Conservation (phyloP, 257 asterid species). For the Jacaranda mimosifolia region DNA sequence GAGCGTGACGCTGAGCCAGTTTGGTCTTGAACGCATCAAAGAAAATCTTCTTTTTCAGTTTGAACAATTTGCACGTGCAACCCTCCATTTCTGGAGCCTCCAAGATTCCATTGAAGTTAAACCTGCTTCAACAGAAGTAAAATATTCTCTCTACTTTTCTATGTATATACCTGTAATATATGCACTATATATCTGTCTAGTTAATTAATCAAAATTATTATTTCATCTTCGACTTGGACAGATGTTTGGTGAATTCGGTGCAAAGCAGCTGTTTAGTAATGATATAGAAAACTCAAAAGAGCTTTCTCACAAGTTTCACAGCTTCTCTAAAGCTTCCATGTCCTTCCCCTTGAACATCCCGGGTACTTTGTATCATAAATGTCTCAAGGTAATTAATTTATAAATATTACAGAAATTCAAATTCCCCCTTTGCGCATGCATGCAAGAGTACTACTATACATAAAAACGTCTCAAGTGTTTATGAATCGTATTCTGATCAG, state of each 20-base stretch:
- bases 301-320: neutral
- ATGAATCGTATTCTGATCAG: no score
- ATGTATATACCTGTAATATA: neutral
- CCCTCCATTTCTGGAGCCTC: constrained; percentile 36
- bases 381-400: constrained; percentile 34
- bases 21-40: constrained; percentile 36
- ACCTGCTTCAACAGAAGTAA: constrained; percentile 27
- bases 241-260: constrained; percentile 38
- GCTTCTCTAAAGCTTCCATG: constrained; percentile 10
- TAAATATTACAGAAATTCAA: no score
- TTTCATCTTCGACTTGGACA: neutral
- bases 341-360: constrained; percentile 48
- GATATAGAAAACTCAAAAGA: constrained; percentile 4
- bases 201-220: no score
- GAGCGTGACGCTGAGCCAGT: constrained; percentile 26
- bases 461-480: no score
- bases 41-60: constrained; percentile 35
- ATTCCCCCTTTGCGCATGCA: no score
- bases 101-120: constrained; percentile 33
- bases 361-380: constrained; percentile 41
- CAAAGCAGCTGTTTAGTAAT: constrained; percentile 25
- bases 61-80: constrained; percentile 11
- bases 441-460: no score
- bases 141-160: no score
- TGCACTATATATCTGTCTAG: neutral